Evolutionary conservation across 805 yeast genomes (phyloP).

Genomic region (Limtongia smithiae): DNA sequence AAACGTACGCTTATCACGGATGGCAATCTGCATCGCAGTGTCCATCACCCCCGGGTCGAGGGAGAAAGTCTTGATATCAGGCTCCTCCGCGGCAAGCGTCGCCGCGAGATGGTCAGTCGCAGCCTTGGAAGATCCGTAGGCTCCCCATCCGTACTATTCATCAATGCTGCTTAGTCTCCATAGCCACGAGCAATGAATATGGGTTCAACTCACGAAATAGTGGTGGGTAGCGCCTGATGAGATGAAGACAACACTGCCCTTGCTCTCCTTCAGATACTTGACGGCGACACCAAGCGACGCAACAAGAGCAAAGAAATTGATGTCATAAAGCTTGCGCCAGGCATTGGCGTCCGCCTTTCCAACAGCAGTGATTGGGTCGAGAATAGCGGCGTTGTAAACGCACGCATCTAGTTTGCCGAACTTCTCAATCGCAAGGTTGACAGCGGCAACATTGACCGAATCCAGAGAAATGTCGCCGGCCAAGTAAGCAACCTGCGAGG

Average conservation of each 20-base stretch:
- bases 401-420: slow-evolving; percentile 49
- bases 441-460: slow-evolving; percentile 38
- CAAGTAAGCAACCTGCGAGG: slow-evolving; percentile 34
- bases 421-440: slow-evolving; percentile 43
- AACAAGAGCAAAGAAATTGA: slow-evolving; percentile 76
- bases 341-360: slow-evolving; percentile 49
- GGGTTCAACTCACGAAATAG: slow-evolving; percentile 40
- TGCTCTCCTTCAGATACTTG: slow-evolving; percentile 53
- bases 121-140: slow-evolving; percentile 89
- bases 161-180: background rate
- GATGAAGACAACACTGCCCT: slow-evolving; percentile 71
- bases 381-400: slow-evolving; percentile 68
- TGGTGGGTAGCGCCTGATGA: slow-evolving; percentile 83
- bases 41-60: slow-evolving; percentile 95
- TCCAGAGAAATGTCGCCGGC: slow-evolving; percentile 55
- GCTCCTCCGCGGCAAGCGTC: slow-evolving; percentile 67
- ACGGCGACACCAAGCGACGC: slow-evolving; percentile 42
- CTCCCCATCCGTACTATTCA: slow-evolving; percentile 69
- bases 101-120: slow-evolving; percentile 75
- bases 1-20: slow-evolving; percentile 53
- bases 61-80: slow-evolving; percentile 56
- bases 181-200: background rate
- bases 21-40: slow-evolving; percentile 80
- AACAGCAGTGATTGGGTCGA: slow-evolving; percentile 66
- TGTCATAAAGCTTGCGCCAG: slow-evolving; percentile 66